Evolutionary conservation across 2,329 filamentous ascomycete genomes (phyloP).

Genomic region (Verticillium tricorpus): DNA sequence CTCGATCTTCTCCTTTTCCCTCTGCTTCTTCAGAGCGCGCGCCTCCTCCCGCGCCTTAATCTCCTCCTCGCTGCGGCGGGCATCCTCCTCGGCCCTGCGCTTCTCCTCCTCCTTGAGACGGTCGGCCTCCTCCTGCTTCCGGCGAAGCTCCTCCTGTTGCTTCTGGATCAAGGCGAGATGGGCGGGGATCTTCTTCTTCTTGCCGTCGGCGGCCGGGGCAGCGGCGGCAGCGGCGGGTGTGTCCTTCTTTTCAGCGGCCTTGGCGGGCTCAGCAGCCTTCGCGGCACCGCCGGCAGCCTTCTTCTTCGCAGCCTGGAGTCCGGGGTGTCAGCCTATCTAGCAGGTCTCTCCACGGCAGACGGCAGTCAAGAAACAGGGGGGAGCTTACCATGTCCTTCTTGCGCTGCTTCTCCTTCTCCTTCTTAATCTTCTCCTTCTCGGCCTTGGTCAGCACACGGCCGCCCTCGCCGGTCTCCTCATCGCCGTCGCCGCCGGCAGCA

Average conservation of each 20-base stretch:
- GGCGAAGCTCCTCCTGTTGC: conserved; percentile 74
- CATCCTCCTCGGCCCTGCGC: conserved; percentile 60
- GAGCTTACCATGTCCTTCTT: conserved; percentile 87
- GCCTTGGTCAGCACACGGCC: conserved; percentile 88
- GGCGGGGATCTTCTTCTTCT: conserved; percentile 87
- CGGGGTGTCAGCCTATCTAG: not conserved
- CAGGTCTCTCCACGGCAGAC: too few relatives aligned
- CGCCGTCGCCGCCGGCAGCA: conserved; percentile 34
- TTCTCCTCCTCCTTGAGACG: conserved; percentile 58
- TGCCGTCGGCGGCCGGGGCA: conserved; percentile 34
- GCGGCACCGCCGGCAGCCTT: conserved; percentile 41
- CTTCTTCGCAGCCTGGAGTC: conserved; percentile 73
- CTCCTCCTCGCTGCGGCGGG: conserved; percentile 63
- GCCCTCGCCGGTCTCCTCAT: conserved; percentile 46
- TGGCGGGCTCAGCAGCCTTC: conserved; percentile 49
- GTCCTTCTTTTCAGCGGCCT: conserved; percentile 47
- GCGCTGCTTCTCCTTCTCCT: conserved; percentile 95
- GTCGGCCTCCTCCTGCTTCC: conserved; percentile 59
- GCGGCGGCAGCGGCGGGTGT: conserved; percentile 30
- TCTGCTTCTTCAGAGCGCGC: conserved; percentile 75
- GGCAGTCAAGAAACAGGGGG: not conserved
- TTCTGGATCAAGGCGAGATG: conserved; percentile 71
- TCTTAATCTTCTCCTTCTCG: conserved; percentile 97
- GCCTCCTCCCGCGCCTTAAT: conserved; percentile 65
- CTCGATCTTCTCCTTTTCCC: conserved; percentile 80